Conservation (phyloP, 768 basidiomycete genomes). For the Amanita muscaria region DNA sequence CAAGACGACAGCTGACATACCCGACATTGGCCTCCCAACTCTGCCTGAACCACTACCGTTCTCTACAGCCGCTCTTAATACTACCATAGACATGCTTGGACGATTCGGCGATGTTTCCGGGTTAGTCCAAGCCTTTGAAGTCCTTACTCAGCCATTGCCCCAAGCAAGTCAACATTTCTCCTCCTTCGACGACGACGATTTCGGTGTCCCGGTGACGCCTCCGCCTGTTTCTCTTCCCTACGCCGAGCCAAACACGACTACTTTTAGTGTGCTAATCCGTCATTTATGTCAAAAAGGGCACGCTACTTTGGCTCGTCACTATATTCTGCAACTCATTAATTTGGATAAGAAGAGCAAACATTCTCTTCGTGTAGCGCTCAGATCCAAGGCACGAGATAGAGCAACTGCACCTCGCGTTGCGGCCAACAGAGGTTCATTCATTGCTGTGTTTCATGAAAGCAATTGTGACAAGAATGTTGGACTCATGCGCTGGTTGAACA, state of each 20-base stretch:
- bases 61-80: constrained; percentile 63
- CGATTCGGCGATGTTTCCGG: constrained; percentile 49
- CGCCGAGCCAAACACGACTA: constrained; percentile 57
- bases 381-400: constrained; percentile 19
- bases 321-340: constrained; percentile 44
- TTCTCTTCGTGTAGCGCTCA: constrained; percentile 7
- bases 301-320: constrained; percentile 54
- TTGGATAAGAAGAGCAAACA: constrained; percentile 35
- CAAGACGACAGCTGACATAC: background rate
- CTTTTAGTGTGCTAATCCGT: constrained; percentile 54
- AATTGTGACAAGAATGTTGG: constrained; percentile 52
- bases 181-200: constrained; percentile 64
- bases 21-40: constrained; percentile 3
- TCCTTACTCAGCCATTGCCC: constrained; percentile 65
- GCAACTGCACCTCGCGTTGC: constrained; percentile 44
- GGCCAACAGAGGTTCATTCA: constrained; percentile 45
- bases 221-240: constrained; percentile 29
- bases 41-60: constrained; percentile 34
- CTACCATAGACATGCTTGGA: constrained; percentile 63
- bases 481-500: constrained; percentile 51
- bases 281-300: constrained; percentile 43
- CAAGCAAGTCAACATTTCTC: constrained; percentile 37
- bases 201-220: constrained; percentile 32
- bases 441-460: constrained; percentile 48
- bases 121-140: constrained; percentile 70